Evolutionary conservation across 1,284 basidiomycete genomes (phyloP).

Genomic region (Fomitiporia mediterranea): DNA sequence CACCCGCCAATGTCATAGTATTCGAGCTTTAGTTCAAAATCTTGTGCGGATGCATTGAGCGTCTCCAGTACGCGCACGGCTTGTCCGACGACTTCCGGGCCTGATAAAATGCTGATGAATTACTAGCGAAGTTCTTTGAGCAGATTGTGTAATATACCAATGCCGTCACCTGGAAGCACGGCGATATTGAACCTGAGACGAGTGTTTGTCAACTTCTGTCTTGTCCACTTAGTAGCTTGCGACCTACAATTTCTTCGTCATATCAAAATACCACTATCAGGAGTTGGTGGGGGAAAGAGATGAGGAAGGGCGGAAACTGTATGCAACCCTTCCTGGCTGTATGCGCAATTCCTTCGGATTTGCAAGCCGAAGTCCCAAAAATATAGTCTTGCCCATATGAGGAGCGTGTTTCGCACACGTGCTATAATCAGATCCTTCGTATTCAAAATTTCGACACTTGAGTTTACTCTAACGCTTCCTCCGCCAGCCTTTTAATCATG

Average conservation of each 20-base stretch:
- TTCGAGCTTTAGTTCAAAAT: constrained; percentile 73
- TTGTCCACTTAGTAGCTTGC: constrained; percentile 4
- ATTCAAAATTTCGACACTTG: constrained; percentile 2
- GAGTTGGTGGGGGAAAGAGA: neutral
- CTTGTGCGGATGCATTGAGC: constrained; percentile 57
- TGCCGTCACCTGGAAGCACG: constrained; percentile 93
- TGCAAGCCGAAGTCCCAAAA: neutral
- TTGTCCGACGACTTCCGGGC: constrained; percentile 91
- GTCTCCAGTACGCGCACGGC: constrained; percentile 83
- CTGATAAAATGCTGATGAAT: constrained; percentile 41
- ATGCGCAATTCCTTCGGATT: constrained; percentile 18
- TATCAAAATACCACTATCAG: constrained; percentile 22
- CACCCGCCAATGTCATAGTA: constrained; percentile 86
- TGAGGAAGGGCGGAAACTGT: neutral
- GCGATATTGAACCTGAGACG: constrained; percentile 75
- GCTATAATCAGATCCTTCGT: constrained; percentile 6
- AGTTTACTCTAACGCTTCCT: neutral
- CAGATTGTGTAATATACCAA: constrained; percentile 53
- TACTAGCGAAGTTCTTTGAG: constrained; percentile 11
- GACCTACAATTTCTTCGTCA: constrained; percentile 40
- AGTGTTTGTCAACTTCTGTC: neutral
- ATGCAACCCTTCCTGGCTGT: neutral
- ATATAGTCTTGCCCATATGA: neutral
- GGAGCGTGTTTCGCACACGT: neutral
- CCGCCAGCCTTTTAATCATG: neutral